Evolutionary conservation across 2,329 filamentous ascomycete species (phyloP), one percentile per base, ranked within the genome.

Genomic region (Pseudovirgaria hyperparasitica): DNA sequence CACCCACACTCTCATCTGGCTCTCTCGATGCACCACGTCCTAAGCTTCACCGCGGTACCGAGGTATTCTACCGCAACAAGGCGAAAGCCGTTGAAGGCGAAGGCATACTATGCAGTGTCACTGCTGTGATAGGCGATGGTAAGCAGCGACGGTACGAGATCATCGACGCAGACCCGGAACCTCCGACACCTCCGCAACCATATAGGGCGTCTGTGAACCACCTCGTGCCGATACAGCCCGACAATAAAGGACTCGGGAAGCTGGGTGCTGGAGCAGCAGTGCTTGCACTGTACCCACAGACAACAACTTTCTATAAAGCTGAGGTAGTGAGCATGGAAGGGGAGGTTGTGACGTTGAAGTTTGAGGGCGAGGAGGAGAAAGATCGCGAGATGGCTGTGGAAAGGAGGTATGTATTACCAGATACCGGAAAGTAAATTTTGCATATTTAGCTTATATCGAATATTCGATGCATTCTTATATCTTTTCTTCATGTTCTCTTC

Each of bases 71-170:
- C 45, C 58, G 61, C 28, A 60, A 63, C 38, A 53, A 55, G 36
- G 32, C 37, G 19, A 50, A 52, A 43, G 41, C 38, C 20, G 49
- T 40, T 11, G 62, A 65, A 43, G 62, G 62, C 39, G 62, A 65
- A 46, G 62, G 62, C 31, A 65, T 65, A 18, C 51, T 66, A 13
- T 65, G 62, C 42, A 52, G 55, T 28, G 58, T 66, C 22, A 65
- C 62, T 5, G 48, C 49, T 17, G 60, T 66, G n/a, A 64, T 65
- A 15, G 62, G 62, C 31, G 62, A 66, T 36, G 62, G 62, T 31
- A 66, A 65, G 34, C 61, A 65, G 39, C 57, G 62, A 14, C 59
- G 61, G 32, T 66, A 66, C 46, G 62, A 66, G 39, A 63, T 66
- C 31, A 62, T 63, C 34, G 62, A 66, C 36, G 51, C 57, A 8